phyloP scores from a whole-genome alignment of 2,329 filamentous ascomycete species.

The Juglanconis oblonga region DNA sequence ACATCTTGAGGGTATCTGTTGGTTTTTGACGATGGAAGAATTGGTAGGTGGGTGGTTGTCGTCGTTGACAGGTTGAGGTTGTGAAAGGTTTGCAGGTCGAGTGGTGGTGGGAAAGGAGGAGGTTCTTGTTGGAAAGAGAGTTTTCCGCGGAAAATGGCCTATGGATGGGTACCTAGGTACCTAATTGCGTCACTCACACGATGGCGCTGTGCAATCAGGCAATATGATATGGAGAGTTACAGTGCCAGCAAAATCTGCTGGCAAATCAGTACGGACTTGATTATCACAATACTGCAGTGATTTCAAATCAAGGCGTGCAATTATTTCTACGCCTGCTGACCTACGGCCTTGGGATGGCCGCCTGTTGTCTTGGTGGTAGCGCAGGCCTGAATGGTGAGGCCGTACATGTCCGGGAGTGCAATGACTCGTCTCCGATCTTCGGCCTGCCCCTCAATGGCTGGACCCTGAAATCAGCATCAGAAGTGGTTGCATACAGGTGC shows the following conservation, averaged over 20 bases:
- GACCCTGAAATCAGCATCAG: neutral
- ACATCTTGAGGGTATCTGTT: slow-evolving; percentile 34
- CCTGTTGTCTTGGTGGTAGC: neutral
- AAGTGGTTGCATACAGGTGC: too few species aligned
- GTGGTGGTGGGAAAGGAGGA: neutral
- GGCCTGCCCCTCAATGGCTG: neutral
- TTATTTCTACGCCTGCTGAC: neutral
- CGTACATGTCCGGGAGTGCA: neutral
- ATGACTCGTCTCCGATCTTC: neutral
- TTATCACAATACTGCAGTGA: neutral
- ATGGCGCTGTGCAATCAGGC: neutral
- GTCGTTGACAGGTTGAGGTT: neutral
- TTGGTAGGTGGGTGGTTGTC: neutral
- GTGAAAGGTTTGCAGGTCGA: neutral
- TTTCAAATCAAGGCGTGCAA: neutral
- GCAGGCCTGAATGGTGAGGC: neutral
- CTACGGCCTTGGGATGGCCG: neutral
- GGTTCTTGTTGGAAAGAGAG: neutral
- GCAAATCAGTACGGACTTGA: slow-evolving; percentile 2
- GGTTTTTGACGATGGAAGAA: neutral
- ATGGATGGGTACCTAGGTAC: neutral
- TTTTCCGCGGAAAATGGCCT: neutral
- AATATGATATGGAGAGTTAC: neutral
- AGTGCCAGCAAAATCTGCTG: neutral
- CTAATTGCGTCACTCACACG: neutral